These are phyloP conservation scores for Fragilaria crotonensis DNA, from an alignment of 108 stramenopile species.

Conservation along the genomic window DNA sequence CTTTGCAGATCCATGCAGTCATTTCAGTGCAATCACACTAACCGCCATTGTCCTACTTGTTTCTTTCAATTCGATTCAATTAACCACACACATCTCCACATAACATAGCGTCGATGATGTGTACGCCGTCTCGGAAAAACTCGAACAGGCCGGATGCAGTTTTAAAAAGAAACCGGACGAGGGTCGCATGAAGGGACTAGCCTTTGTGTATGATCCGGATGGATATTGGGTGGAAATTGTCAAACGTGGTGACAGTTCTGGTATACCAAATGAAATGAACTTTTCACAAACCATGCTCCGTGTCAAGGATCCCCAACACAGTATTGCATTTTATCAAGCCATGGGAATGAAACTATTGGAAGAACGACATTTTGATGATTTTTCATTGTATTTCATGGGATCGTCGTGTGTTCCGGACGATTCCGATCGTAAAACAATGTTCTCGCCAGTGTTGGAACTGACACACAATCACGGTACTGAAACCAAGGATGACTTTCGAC, in stretches of 20 bases:
- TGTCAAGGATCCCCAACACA: slow-evolving; percentile 85
- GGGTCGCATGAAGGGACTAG: slow-evolving; percentile 85
- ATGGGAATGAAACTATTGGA: slow-evolving; percentile 80
- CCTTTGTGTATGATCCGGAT: slow-evolving; percentile 91
- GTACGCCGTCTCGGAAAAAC: slow-evolving; percentile 64
- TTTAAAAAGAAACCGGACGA: slow-evolving; percentile 97
- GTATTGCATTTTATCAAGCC: slow-evolving; percentile 80
- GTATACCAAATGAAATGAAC: slow-evolving; percentile 59
- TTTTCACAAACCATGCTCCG: slow-evolving; percentile 96
- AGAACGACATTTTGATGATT: slow-evolving; percentile 78
- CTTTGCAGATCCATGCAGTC: background rate
- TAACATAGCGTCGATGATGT: slow-evolving; percentile 59
- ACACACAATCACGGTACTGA: slow-evolving; percentile 96
- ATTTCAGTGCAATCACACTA: background rate
- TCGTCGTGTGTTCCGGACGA: slow-evolving; percentile 34
- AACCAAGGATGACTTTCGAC: slow-evolving; percentile 61
- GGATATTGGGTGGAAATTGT: slow-evolving; percentile 85
- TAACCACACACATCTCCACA: too few species aligned
- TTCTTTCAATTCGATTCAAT: too few species aligned
- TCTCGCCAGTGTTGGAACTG: slow-evolving; percentile 82
- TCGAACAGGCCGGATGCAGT: slow-evolving; percentile 71
- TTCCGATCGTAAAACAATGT: slow-evolving; percentile 31
- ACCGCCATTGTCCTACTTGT: too few species aligned
- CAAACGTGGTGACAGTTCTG: slow-evolving; percentile 28
- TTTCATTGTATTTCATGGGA: slow-evolving; percentile 93